Base-by-base conservation (phyloP, 2,329 filamentous ascomycete species). In the Cladophialophora exuberans region DNA sequence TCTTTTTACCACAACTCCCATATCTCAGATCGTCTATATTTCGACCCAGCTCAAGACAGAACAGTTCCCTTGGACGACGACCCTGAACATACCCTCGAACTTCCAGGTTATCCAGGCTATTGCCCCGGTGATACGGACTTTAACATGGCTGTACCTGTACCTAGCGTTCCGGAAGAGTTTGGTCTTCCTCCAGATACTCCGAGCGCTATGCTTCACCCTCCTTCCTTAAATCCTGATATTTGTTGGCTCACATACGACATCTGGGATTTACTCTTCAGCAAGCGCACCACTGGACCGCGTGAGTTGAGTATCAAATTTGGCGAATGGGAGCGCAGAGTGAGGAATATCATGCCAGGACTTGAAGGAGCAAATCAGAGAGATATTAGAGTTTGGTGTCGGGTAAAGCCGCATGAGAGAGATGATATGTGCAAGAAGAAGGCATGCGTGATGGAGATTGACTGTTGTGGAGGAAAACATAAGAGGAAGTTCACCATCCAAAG, bases 251-350 rank as follows among this genome's bases (percentile, higher is more conserved):
- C 52, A 4, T 28, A 41, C 23, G 26, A 54, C 10, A 15, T 52
- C 6, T 63, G 61, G 61, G 57, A 60, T 30, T 25, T 23, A 22
- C 31, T 63, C 18, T 63, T 62, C 43, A 56, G 52, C n/a, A 30
- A 42, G 6, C 35, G 33, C 3, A 54, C 43, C 11, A 44, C n/a
- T 3, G 57, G 57, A 7, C 20, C 53, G 18, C n/a, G 58, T 43
- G 39, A 36, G 17, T 28, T 63, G 13, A 52, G 60, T n/a, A 20
- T 63, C 47, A 63, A 63, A 25, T 57, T 57, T 28, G 61, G 61
- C 4, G 61, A 63, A 30, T 62, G 59, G 61, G 61, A 63, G 49
- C 25, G 52, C 11, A 54, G 45, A 11, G 7, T 13, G 7, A 13
- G 43, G 20, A 28, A 38, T 6, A 7, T 36, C 15, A 2, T n/a